Conservation (phyloP, 2,329 filamentous ascomycete species). For the Aotearoamyces nothofagi region DNA sequence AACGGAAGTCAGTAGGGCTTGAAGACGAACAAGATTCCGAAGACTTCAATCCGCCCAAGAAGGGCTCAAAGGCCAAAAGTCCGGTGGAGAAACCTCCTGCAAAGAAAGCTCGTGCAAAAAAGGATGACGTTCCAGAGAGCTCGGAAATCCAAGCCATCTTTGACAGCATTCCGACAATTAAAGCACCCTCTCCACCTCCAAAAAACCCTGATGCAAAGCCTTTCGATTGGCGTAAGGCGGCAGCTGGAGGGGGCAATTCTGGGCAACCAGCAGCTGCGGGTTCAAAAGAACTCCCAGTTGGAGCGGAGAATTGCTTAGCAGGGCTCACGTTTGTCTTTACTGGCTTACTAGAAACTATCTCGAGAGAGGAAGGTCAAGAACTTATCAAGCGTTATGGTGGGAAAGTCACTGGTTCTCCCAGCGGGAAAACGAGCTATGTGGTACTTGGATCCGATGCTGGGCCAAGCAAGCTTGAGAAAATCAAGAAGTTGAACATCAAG, state of each 20-base stretch:
- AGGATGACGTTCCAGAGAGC: slow-evolving; percentile 50
- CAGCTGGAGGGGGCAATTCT: slow-evolving; percentile 40
- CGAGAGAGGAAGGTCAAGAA: slow-evolving; percentile 70
- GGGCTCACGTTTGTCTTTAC: slow-evolving; percentile 94
- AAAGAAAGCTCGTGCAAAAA: slow-evolving; percentile 54
- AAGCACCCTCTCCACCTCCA: slow-evolving; percentile 70
- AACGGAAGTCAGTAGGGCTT: slow-evolving; percentile 40
- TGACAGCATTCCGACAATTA: slow-evolving; percentile 70
- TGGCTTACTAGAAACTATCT: slow-evolving; percentile 65
- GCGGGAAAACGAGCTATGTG: slow-evolving; percentile 86
- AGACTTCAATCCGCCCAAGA: slow-evolving; percentile 38
- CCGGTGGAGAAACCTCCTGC: slow-evolving; percentile 32
- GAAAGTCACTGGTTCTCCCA: slow-evolving; percentile 73
- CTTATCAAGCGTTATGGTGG: slow-evolving; percentile 90
- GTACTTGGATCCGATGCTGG: slow-evolving; percentile 85
- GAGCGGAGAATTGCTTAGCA: slow-evolving; percentile 76
- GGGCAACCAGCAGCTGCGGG: slow-evolving; percentile 48
- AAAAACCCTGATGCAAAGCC: slow-evolving; percentile 53
- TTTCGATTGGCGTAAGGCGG: slow-evolving; percentile 63
- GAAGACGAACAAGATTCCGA: slow-evolving; percentile 39
- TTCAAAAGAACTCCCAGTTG: slow-evolving; percentile 59
- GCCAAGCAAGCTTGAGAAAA: slow-evolving; percentile 82
- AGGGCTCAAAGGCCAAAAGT: slow-evolving; percentile 22
- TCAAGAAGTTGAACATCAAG: slow-evolving; percentile 64
- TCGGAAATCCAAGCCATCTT: slow-evolving; percentile 69